Conservation (phyloP, 805 yeast species). For the Danielozyma ontarioensis region DNA sequence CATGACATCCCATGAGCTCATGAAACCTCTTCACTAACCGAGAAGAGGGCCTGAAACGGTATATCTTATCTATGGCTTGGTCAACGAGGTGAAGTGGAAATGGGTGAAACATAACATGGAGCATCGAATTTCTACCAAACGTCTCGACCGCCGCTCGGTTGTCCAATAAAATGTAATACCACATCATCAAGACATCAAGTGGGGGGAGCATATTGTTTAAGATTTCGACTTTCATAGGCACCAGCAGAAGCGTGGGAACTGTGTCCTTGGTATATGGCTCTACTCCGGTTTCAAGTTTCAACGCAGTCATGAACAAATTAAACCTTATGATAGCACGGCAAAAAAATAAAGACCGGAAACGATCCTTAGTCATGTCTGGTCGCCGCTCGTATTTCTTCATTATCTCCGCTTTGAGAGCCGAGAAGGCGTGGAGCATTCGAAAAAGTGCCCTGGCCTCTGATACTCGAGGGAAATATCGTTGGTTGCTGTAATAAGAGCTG, state of each 20-base stretch:
- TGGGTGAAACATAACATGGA: neutral
- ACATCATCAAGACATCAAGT: conserved; percentile 16
- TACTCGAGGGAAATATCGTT: no score
- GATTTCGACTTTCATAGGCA: no score
- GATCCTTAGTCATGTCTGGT: conserved; percentile 3
- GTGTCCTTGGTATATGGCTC: neutral
- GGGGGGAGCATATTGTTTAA: no score
- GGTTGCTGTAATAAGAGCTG: no score
- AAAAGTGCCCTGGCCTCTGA: no score
- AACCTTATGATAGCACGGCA: conserved; percentile 18
- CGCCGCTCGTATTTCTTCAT: no score
- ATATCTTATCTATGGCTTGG: neutral
- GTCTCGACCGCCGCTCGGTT: neutral
- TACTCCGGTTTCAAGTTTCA: neutral
- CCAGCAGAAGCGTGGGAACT: no score
- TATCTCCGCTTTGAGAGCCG: no score
- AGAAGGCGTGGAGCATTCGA: no score
- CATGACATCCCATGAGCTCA: no score
- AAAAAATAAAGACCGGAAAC: conserved; percentile 18
- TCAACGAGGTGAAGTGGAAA: neutral
- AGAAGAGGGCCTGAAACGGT: no score
- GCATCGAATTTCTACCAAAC: neutral
- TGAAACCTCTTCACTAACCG: no score
- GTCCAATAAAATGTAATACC: conserved; percentile 17
- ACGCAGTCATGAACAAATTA: conserved; percentile 13